Conservation (phyloP, 176 grass and related monocot species). For the Puccinellia tenuiflora region DNA sequence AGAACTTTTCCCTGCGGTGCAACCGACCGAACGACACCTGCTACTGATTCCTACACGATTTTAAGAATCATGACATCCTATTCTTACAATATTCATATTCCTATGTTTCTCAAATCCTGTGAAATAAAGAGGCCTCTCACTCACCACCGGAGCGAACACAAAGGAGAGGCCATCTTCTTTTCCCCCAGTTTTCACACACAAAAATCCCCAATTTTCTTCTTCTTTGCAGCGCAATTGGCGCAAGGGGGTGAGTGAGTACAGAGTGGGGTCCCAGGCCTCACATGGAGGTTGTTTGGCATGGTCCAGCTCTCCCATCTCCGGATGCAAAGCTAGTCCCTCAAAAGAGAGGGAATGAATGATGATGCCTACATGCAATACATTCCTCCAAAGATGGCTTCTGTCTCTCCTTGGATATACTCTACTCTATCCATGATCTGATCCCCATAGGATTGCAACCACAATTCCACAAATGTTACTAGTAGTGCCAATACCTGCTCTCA, state of each 20-base stretch:
- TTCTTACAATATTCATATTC: too few relatives aligned
- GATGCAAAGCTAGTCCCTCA: slow-evolving; percentile 9
- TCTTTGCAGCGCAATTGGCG: not conserved
- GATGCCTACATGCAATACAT: not conserved
- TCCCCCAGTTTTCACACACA: not conserved
- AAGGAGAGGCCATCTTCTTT: not conserved
- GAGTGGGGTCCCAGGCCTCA: not conserved
- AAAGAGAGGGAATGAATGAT: not conserved
- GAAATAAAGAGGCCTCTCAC: too few relatives aligned
- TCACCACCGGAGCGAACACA: too few relatives aligned
- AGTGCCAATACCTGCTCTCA: not conserved
- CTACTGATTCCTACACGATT: too few relatives aligned
- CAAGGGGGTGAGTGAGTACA: too few relatives aligned
- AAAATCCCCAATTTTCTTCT: too few relatives aligned
- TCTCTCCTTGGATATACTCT: not conserved
- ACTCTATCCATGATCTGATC: not conserved
- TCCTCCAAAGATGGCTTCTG: not conserved
- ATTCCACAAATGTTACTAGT: too few relatives aligned
- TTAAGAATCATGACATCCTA: too few relatives aligned
- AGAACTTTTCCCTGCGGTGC: too few relatives aligned
- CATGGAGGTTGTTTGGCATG: slow-evolving; percentile 15
- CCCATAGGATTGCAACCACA: not conserved
- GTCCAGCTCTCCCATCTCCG: not conserved
- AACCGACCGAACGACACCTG: too few relatives aligned
- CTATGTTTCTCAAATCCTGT: too few relatives aligned